A percentile compares a stretch with the other conserved stretches of the same genome.
Evolutionary conservation across 345 rosid genomes (phyloP).

Genomic region (Sapria himalayana): DNA sequence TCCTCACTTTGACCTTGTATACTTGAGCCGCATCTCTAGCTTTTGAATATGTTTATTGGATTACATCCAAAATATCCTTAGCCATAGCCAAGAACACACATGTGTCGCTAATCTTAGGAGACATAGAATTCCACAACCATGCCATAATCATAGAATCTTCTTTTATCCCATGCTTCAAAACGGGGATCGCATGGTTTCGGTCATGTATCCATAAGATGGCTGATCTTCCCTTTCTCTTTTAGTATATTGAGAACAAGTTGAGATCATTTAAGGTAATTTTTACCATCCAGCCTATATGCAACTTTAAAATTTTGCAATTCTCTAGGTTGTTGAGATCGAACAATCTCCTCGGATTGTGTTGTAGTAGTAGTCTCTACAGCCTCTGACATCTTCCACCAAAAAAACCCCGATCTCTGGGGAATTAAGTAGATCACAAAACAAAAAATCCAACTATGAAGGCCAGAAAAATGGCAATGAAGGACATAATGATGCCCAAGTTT

Average conservation of each 20-base stretch:
- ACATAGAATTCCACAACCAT: slow-evolving; percentile 1
- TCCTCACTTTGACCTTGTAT: no score
- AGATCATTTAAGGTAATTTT: background rate
- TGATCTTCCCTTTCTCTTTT: background rate
- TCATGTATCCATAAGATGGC: background rate
- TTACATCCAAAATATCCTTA: background rate
- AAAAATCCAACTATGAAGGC: no score
- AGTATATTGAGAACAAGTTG: background rate
- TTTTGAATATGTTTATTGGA: background rate
- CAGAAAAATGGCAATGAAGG: no score
- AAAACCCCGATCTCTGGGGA: no score
- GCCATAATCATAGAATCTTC: slow-evolving; percentile 2
- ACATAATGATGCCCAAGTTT: no score
- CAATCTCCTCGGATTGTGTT: no score
- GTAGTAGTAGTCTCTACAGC: no score
- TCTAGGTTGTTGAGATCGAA: no score
- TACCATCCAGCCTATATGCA: background rate
- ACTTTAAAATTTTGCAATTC: background rate
- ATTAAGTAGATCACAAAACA: no score
- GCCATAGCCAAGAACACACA: background rate
- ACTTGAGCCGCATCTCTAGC: no score
- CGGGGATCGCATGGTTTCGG: background rate
- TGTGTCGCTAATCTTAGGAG: background rate
- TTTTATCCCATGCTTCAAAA: background rate
- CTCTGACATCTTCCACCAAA: no score